Base-by-base conservation (phyloP, 2,329 filamentous ascomycete species). In the Aureobasidium melanogenum region DNA sequence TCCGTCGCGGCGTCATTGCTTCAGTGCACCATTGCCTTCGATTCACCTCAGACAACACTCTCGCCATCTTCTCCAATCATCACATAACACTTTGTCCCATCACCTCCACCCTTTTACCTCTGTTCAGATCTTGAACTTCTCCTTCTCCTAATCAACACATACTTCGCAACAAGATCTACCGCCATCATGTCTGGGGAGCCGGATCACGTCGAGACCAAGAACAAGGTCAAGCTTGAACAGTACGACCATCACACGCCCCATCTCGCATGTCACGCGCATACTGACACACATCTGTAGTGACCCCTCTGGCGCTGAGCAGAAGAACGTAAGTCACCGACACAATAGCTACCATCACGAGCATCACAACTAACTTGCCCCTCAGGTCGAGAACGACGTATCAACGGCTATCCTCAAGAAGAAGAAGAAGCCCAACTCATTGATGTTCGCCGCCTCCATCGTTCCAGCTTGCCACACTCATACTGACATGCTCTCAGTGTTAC, bases 401-500 rank as follows among this genome's bases (percentile, higher is more conserved):
- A 99, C 94, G 48, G 94, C 94, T 68, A 99, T 99, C 70, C 85
- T 99, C 72, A 97, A 97, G 83, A 97, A 97, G 85, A 99, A 99
- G 88, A 99, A 99, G 92, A 99, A 99, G 90, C 92, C 92, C 70
- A 99, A 99, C 80, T 95, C 93, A 73, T 80, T 99, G 76, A 96
- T 99, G 91, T 96, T 82, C 76, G 87, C 76, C 76, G 69, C 66
- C 47, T 63, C 47, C 12, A 24, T 36, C 5, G n/a, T n/a, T 4
- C 15, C 24, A 12, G 62, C 30, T 46, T 14, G 44, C n/a, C 62
- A 34, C 50, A 43, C 39, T 50, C 50, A 17, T 38, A 34, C 48
- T 63, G 28, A 62, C 34, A 59, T 12, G 10, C n/a, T n/a, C 19
- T 63, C 63, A 96, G 91, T 80, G 94, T 99, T 67, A 97, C 94